These are phyloP conservation scores for Alternaria angustiovoidea DNA, from an alignment of 2,329 filamentous ascomycete species.

Conservation along the genomic window DNA sequence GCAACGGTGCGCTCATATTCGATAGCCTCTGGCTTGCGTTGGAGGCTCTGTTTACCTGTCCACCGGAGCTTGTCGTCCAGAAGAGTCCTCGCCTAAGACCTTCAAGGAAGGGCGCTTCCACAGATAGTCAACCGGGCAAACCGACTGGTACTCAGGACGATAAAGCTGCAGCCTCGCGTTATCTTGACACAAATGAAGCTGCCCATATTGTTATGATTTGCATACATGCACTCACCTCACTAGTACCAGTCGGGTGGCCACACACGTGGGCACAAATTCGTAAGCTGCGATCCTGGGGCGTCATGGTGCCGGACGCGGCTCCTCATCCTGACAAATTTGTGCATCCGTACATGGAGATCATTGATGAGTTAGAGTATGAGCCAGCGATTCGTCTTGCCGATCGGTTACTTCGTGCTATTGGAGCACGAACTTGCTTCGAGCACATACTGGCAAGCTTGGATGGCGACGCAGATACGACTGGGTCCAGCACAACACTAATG, in stretches of 20 bases:
- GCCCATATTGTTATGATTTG: constrained; percentile 54
- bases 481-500: constrained; percentile 16
- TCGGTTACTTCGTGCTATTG: constrained; percentile 59
- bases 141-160: neutral
- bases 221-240: constrained; percentile 51
- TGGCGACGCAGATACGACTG: neutral
- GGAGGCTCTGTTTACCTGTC: constrained; percentile 45
- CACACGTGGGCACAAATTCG: constrained; percentile 49
- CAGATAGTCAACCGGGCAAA: neutral
- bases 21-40: constrained; percentile 47
- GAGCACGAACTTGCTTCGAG: constrained; percentile 58
- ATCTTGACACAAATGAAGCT: constrained; percentile 47
- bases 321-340: constrained; percentile 32
- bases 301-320: constrained; percentile 34
- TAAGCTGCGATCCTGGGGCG: constrained; percentile 49
- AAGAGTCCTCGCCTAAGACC: constrained; percentile 33
- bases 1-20: constrained; percentile 48
- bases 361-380: constrained; percentile 60
- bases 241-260: constrained; percentile 42
- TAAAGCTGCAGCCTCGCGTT: constrained; percentile 17
- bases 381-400: constrained; percentile 60
- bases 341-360: constrained; percentile 45
- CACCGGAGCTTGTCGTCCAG: constrained; percentile 42
- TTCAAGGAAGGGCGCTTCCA: constrained; percentile 21
- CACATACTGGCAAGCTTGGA: constrained; percentile 54